Conservation (phyloP, 2,329 filamentous ascomycete species). For the Diplodia intermedia region DNA sequence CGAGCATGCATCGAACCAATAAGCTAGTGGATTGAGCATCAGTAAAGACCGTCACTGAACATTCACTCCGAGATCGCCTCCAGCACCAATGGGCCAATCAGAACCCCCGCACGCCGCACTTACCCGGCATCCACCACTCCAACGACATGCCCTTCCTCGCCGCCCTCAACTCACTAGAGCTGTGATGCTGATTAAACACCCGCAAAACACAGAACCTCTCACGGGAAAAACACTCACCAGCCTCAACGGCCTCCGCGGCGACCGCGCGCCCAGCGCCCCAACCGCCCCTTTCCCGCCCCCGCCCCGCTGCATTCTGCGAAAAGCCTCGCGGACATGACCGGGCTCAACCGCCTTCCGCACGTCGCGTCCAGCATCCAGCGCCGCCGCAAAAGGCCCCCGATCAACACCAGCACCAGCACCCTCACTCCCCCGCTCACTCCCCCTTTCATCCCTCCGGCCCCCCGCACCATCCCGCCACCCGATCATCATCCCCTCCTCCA, state of each 20-base stretch:
- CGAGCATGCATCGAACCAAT: too few species aligned
- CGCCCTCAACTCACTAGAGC: not conserved
- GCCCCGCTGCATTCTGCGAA: conserved; percentile 10
- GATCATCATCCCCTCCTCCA: not conserved
- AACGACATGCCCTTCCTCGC: not conserved
- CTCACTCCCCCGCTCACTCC: too few species aligned
- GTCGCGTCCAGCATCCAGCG: not conserved
- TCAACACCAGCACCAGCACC: not conserved
- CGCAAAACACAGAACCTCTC: not conserved
- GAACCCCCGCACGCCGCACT: not conserved
- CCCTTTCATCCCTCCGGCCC: too few species aligned
- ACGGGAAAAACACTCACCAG: not conserved
- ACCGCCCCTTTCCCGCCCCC: not conserved
- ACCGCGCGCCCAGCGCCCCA: not conserved
- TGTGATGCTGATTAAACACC: not conserved
- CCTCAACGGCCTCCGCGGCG: not conserved
- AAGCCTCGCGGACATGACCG: not conserved
- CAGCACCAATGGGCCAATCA: not conserved
- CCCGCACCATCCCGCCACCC: too few species aligned
- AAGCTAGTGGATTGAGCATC: too few species aligned
- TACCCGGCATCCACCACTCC: not conserved
- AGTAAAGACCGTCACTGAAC: not conserved
- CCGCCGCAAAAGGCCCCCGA: not conserved
- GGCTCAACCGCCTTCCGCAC: not conserved
- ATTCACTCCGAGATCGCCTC: not conserved